These are phyloP conservation scores for Neonectria coccinea DNA, from an alignment of 2,329 filamentous ascomycete species.

Conservation along the genomic window DNA sequence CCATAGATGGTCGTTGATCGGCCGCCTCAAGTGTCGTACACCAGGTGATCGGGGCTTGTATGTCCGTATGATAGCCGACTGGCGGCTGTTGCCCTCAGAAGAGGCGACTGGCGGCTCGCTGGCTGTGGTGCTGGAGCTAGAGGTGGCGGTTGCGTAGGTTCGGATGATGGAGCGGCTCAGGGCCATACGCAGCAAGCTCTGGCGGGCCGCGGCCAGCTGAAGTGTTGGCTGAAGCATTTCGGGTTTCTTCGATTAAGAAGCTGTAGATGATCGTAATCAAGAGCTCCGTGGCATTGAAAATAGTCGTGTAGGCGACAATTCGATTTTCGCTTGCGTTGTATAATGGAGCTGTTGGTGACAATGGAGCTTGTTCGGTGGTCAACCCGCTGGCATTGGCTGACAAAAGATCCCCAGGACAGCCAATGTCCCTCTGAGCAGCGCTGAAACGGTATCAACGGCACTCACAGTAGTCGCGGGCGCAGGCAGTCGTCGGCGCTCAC, in stretches of 20 bases:
- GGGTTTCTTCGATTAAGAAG: constrained; percentile 6
- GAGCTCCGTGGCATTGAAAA: constrained; percentile 33
- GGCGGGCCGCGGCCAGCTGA: constrained; percentile 46
- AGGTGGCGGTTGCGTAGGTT: constrained; percentile 48
- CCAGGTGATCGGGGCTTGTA: constrained; percentile 96
- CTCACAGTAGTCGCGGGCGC: constrained; percentile 31
- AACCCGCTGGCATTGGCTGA: constrained; percentile 25
- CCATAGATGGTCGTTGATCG: constrained; percentile 97
- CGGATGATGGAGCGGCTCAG: constrained; percentile 45
- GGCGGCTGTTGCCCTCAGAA: constrained; percentile 42
- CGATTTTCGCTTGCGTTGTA: constrained; percentile 29
- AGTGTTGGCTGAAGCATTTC: constrained; percentile 50
- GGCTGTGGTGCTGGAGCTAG: constrained; percentile 29
- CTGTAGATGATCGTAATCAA: constrained; percentile 10
- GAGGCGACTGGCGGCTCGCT: constrained; percentile 36
- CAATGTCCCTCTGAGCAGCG: constrained; percentile 22
- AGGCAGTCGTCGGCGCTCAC: constrained; percentile 34
- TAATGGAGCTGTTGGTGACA: constrained; percentile 28
- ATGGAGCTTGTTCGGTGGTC: constrained; percentile 25
- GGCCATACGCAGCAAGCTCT: constrained; percentile 46
- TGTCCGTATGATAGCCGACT: constrained; percentile 73
- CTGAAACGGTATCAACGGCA: constrained; percentile 22
- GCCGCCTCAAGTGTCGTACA: constrained; percentile 88
- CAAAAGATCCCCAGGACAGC: constrained; percentile 21
- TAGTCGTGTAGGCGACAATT: constrained; percentile 22